Conservation (phyloP, 2,329 filamentous ascomycete genomes). For the Pezizomycotina sp. region DNA sequence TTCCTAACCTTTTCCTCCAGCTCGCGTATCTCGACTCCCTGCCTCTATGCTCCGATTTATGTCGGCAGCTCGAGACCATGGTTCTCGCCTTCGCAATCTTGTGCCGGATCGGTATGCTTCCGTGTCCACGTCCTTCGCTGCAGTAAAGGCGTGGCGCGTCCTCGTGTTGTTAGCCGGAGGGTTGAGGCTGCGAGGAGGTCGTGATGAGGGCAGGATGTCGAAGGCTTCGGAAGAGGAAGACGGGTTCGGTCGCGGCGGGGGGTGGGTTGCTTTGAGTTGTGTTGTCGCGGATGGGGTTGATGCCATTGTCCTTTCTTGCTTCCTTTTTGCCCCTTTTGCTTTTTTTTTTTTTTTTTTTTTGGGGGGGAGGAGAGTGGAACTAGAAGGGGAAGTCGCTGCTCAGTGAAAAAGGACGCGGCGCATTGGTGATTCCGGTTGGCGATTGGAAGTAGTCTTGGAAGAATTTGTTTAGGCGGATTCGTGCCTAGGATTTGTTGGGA, state of each 20-base stretch:
- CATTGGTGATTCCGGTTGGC: not conserved
- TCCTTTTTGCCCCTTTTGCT: no score
- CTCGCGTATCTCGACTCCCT: slow-evolving; percentile 51
- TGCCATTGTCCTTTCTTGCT: slow-evolving; percentile 19
- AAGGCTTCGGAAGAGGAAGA: slow-evolving; percentile 27
- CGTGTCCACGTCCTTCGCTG: slow-evolving; percentile 58
- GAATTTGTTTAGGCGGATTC: no score
- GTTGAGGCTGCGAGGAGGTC: slow-evolving; percentile 25
- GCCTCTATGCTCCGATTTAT: slow-evolving; percentile 47
- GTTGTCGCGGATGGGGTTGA: slow-evolving; percentile 15
- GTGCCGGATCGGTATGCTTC: slow-evolving; percentile 68
- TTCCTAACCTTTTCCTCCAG: slow-evolving; percentile 46
- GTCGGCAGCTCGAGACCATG: slow-evolving; percentile 49
- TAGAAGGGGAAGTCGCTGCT: not conserved
- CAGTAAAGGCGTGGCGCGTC: slow-evolving; percentile 31
- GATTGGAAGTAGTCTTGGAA: slow-evolving; percentile 52
- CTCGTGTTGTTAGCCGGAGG: slow-evolving; percentile 27
- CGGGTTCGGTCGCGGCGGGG: slow-evolving; percentile 24
- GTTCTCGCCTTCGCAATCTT: slow-evolving; percentile 63
- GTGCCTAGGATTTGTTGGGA: no score
- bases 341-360: no score
- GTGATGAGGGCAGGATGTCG: slow-evolving; percentile 27
- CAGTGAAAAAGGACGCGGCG: not conserved
- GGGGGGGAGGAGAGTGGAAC: no score
- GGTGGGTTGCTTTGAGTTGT: slow-evolving; percentile 25